Conservation (phyloP, 371 early-diverging fungal species). For the Lichtheimia ramosa region DNA sequence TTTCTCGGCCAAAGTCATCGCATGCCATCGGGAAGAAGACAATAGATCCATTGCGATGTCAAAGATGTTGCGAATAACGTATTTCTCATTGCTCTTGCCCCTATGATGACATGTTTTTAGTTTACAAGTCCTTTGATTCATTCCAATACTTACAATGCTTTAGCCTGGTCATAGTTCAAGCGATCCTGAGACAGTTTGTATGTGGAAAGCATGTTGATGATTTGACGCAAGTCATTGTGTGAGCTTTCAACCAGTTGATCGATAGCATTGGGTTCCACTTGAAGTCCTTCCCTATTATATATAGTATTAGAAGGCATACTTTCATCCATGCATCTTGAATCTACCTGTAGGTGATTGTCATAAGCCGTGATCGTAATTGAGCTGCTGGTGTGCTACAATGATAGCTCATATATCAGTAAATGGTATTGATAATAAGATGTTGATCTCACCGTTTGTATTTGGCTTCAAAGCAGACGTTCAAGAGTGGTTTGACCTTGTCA, state of each 20-base stretch:
- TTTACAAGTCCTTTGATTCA: neutral
- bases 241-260: conserved; percentile 86
- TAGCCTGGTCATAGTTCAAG: conserved; percentile 85
- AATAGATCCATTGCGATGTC: conserved; percentile 82
- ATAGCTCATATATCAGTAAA: no score
- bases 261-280: conserved; percentile 79
- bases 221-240: conserved; percentile 97
- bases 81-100: conserved; percentile 72
- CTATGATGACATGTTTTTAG: conserved; percentile 13
- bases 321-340: neutral
- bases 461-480: conserved; percentile 89
- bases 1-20: conserved; percentile 68
- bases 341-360: conserved; percentile 75
- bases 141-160: conserved; percentile 54
- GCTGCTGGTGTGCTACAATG: conserved; percentile 38
- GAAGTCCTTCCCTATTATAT: conserved; percentile 71
- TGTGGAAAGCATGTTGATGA: conserved; percentile 93
- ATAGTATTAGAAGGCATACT: neutral
- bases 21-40: conserved; percentile 51
- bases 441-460: conserved; percentile 72
- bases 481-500: conserved; percentile 89
- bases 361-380: conserved; percentile 71
- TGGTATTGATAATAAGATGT: neutral
- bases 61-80: conserved; percentile 79
- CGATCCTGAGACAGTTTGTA: conserved; percentile 67